These are phyloP conservation scores for Sporothrix pseudoabietina DNA, from an alignment of 2,329 filamentous ascomycete genomes.

Conservation along the genomic window DNA sequence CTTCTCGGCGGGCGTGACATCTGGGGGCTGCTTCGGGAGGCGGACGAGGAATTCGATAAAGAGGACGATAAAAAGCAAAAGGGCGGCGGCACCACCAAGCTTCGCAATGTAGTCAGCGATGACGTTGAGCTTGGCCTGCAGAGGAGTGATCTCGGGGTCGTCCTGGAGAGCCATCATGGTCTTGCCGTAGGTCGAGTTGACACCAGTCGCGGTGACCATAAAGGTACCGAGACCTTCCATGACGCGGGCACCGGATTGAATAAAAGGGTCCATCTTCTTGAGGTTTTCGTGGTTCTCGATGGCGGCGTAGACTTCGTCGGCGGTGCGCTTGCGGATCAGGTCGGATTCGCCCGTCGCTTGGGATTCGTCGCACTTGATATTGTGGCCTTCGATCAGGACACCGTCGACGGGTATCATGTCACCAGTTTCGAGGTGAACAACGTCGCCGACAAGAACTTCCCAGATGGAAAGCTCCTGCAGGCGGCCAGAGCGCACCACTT, in stretches of 20 bases:
- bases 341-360: slow-evolving; percentile 80
- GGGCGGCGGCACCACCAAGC: slow-evolving; percentile 73
- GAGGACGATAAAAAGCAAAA: slow-evolving; percentile 79
- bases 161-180: slow-evolving; percentile 74
- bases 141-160: slow-evolving; percentile 72
- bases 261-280: slow-evolving; percentile 78
- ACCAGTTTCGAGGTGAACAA: slow-evolving; percentile 72
- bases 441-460: slow-evolving; percentile 69
- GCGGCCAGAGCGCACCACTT: slow-evolving; percentile 70
- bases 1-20: slow-evolving; percentile 66
- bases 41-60: slow-evolving; percentile 81
- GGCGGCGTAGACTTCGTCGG: slow-evolving; percentile 68
- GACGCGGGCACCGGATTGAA: slow-evolving; percentile 80
- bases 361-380: slow-evolving; percentile 76
- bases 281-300: slow-evolving; percentile 67
- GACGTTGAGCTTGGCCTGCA: slow-evolving; percentile 74
- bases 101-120: slow-evolving; percentile 79
- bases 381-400: slow-evolving; percentile 70
- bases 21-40: slow-evolving; percentile 55
- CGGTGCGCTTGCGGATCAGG: slow-evolving; percentile 67
- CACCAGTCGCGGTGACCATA: slow-evolving; percentile 71
- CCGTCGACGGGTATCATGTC: slow-evolving; percentile 75
- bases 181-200: slow-evolving; percentile 74
- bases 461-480: slow-evolving; percentile 70
- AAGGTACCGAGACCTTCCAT: slow-evolving; percentile 77